Conservation (phyloP, 805 yeast species). For the Nakazawaea populi region DNA sequence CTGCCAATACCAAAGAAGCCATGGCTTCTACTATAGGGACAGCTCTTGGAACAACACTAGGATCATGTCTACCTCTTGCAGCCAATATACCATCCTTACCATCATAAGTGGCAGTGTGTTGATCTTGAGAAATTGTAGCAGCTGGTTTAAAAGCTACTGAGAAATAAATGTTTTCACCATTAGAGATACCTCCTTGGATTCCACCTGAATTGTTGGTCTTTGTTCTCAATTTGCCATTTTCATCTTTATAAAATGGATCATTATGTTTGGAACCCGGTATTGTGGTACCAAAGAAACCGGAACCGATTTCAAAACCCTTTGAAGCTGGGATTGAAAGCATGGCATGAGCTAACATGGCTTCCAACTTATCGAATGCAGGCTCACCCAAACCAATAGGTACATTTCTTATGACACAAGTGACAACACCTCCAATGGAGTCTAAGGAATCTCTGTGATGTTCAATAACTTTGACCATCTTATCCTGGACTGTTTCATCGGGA, state of each 20-base stretch:
- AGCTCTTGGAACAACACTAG: conserved; percentile 97
- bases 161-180: conserved; percentile 93
- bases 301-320: conserved; percentile 96
- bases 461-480: conserved; percentile 78
- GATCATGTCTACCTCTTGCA: conserved; percentile 98
- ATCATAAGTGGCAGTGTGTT: conserved; percentile 80
- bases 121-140: conserved; percentile 94
- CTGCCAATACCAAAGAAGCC: conserved; percentile 93
- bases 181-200: conserved; percentile 95
- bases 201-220: conserved; percentile 93
- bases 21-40: conserved; percentile 97
- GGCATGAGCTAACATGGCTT: conserved; percentile 94
- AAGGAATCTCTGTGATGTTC: conserved; percentile 79
- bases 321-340: conserved; percentile 98
- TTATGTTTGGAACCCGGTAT: conserved; percentile 94
- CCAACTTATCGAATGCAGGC: conserved; percentile 95
- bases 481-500: conserved; percentile 71
- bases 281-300: conserved; percentile 87
- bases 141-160: conserved; percentile 97
- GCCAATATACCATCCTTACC: conserved; percentile 86
- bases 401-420: conserved; percentile 93
- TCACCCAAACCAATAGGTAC: conserved; percentile 96
- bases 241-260: conserved; percentile 72
- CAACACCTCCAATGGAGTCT: conserved; percentile 97
- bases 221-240: conserved; percentile 68